Base-by-base conservation (phyloP, 169 alveolate genomes). In the Perkinsus olseni region DNA sequence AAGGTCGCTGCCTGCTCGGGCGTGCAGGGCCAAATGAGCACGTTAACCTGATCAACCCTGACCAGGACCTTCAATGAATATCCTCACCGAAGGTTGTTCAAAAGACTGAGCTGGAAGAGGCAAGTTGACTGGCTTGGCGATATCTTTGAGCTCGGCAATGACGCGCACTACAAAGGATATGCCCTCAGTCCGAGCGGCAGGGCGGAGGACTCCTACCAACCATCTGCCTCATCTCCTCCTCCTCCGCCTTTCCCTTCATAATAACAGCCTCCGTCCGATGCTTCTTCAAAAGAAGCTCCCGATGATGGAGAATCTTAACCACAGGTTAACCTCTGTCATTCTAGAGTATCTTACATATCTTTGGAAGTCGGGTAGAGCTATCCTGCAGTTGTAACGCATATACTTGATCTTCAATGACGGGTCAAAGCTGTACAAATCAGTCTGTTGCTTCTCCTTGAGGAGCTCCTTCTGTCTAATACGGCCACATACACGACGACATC, bases 91-190 rank as follows among this genome's bases (percentile, higher is more conserved):
- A 28, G 91, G 50, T 93, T 74, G 45, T 37, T 37, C 92, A n/a
- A 92, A 82, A 10, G 39, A 28, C 38, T 31, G 38, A 21, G 94
- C 51, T 0, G 93, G 36, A 4, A 92, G 28, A 24, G 94, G 94
- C 50, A 92, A 31, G 34, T 92, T 92, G 36, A 92, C 74, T 17
- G 94, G 94, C 91, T 92, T 92, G 48, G 93, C 93, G 13, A 92
- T 31, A 39, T 92, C 94, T 48, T 38, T 74, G 21, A 92, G 50
- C 94, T 92, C 94, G 36, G 91, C 38, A 39, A 31, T 74, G 36
- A 92, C 34, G 34, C 91, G 92, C 93, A 62, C 82, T 62, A 62
- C 34, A 62, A 62, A 74, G 94, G 38, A 39, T 20, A n/a, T 94
- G 93, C 91, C 38, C 93, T 0, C 74, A 20, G 51, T 28, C 74